Evolutionary conservation across 495 filamentous ascomycete species (phyloP), one percentile per base, ranked within the genome.

Genomic region (Lophiotrema nucula): DNA sequence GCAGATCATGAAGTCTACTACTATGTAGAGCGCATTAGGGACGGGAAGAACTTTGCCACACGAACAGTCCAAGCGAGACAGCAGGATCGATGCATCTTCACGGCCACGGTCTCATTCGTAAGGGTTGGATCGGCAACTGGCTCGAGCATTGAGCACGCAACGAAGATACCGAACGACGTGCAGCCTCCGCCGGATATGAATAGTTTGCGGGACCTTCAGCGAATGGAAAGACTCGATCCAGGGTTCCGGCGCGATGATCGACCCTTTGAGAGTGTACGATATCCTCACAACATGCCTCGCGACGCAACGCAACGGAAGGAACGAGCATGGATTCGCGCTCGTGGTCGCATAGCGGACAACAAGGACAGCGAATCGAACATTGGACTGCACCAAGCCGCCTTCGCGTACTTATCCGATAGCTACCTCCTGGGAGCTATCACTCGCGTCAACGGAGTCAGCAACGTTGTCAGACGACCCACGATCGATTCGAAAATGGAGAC

Each of bases 41-140:
- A 91, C 58, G 92, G 92, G 21, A 79, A 83, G 43, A 90, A 86
- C 56, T 97, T 91, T 71, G 81, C 88, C 39, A 96, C 91, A n/a
- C 81, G 92, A 41, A 95, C 90, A 27, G 92, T 97, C 21, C 90
- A 97, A 69, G 92, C 92, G 55, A 77, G 87, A 45, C 92, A 97
- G 72, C 79, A 81, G 45, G 92, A 89, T 13, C 82, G 84, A 51
- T 82, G 82, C 47, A 96, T 97, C 71, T 96, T 96, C 77, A 95
- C 90, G 39, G 89, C 88, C 2, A 96, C 91, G 2, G 79, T 91
- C 72, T 89, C 84, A 44, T 97, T 97, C 69, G 85, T 85, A 67
- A 76, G 81, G n/a, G 83, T 87, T 37, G 81, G 80, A 47, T 44
- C 41, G 25, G 82, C 81, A 60, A 83, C 82, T 23, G 85, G 85